Evolutionary conservation across 768 basidiomycete genomes (phyloP), one percentile per base, ranked within the genome.

Genomic region (Collybia sordida): DNA sequence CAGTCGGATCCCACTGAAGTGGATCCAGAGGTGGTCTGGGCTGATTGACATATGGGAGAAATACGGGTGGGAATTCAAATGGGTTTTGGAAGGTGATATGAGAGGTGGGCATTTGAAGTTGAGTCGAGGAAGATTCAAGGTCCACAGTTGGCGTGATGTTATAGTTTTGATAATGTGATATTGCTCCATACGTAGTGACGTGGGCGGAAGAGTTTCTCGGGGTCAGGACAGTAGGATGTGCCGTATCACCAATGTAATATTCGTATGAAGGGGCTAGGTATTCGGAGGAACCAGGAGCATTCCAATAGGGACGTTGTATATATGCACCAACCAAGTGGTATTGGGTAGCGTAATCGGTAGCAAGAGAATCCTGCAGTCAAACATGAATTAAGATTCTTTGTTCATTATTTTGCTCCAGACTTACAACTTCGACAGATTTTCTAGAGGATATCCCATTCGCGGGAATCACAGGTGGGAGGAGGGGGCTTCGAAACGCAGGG

Each of bases 401-500:
- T 31, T 4, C 4, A 9, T 4, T 31, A 11, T 31, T 31, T 6
- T 31, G 9, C 14, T 4, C 3, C 3, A 31, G 9, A 31, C 31
- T 31, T 31, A 31, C 31, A 31, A 11, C 3, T 31, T 31, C 31
- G 11, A 4, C 14, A 31, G 9, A 31, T 31, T 14, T 31, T 31
- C 9, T 14, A 11, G 31, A 31, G 31, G 31, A 31, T 3, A 31
- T 11, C 14, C 14, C 31, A 6, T 31, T 14, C 3, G 31, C 11
- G 31, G 31, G 31, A 11, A 31, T 14, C 11, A 14, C 31, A 9
- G 67, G 64, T 15, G 67, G 64, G 2, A 67, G 48, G 25, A 68
- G 60, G 8, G 69, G 67, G 24, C 65, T 67, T 28, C 63, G 59
- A 45, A 69, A 68, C 14, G 59, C 59, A 28, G 64, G 61, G 22